These are phyloP conservation scores for Aspergillus taichungensis DNA, from an alignment of 495 filamentous ascomycete species.

Conservation along the genomic window DNA sequence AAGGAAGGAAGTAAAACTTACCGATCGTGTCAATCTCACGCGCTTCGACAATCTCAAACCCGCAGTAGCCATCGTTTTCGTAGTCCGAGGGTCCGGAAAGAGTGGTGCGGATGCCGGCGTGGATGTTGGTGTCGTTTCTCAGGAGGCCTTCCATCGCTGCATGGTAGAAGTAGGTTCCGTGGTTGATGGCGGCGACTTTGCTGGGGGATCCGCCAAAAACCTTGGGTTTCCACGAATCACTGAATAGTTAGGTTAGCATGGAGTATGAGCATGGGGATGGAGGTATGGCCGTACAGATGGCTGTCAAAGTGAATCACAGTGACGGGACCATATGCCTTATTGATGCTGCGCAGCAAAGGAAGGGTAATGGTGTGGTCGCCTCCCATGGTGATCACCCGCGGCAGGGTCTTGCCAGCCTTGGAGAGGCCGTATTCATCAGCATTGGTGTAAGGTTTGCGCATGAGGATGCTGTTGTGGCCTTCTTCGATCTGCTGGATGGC, in stretches of 20 bases:
- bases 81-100: slow-evolving; percentile 65
- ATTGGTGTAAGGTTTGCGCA: slow-evolving; percentile 41
- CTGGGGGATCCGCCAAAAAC: slow-evolving; percentile 63
- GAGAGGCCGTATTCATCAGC: slow-evolving; percentile 41
- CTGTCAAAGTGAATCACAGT: slow-evolving; percentile 67
- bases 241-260: slow-evolving; percentile 10
- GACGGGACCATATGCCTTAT: slow-evolving; percentile 55
- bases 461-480: slow-evolving; percentile 46
- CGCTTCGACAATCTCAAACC: slow-evolving; percentile 74
- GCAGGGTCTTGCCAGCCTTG: slow-evolving; percentile 47
- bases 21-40: slow-evolving; percentile 74
- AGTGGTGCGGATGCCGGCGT: slow-evolving; percentile 76
- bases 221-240: slow-evolving; percentile 57
- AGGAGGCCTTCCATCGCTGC: slow-evolving; percentile 63
- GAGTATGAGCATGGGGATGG: background rate
- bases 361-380: slow-evolving; percentile 59
- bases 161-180: slow-evolving; percentile 77
- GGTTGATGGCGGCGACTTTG: slow-evolving; percentile 62
- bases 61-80: slow-evolving; percentile 74
- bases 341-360: slow-evolving; percentile 55
- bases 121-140: slow-evolving; percentile 74
- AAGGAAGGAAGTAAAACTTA: slow-evolving; percentile 7
- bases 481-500: slow-evolving; percentile 68
- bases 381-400: slow-evolving; percentile 59
- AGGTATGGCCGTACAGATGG: slow-evolving; percentile 41